These are phyloP conservation scores for Lepiota subincarnata DNA, from an alignment of 768 basidiomycete genomes.

Conservation along the genomic window DNA sequence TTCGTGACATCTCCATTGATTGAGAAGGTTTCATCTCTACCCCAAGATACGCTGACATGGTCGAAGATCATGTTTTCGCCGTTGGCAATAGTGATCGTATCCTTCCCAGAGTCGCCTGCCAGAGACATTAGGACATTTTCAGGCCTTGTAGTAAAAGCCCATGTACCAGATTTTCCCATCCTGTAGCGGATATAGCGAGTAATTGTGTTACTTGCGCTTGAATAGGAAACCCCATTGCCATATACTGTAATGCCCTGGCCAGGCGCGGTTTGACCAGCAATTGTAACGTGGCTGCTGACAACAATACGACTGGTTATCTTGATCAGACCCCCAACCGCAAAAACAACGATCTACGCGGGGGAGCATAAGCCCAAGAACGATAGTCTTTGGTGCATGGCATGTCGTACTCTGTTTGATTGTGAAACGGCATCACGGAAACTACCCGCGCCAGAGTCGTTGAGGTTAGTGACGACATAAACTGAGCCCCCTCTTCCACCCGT, in stretches of 20 bases:
- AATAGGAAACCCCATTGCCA: constrained; percentile 31
- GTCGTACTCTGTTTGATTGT: constrained; percentile 22
- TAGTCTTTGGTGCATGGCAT: not conserved
- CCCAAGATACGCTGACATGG: constrained; percentile 32
- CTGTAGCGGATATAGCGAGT: constrained; percentile 25
- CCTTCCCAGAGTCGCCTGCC: constrained; percentile 29
- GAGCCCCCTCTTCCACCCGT: constrained; percentile 29
- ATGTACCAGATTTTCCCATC: constrained; percentile 27
- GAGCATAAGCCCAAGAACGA: not conserved
- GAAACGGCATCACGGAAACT: constrained; percentile 33
- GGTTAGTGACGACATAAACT: constrained; percentile 31
- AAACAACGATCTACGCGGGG: constrained; percentile 26
- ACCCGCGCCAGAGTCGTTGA: constrained; percentile 30
- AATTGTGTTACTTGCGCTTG: constrained; percentile 26
- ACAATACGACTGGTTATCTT: constrained; percentile 27
- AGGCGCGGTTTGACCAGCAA: constrained; percentile 33
- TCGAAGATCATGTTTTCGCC: constrained; percentile 34
- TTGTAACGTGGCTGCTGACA: constrained; percentile 26
- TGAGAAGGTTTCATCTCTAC: constrained; percentile 31
- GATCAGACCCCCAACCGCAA: constrained; percentile 31
- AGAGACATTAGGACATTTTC: not conserved
- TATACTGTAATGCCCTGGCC: constrained; percentile 35
- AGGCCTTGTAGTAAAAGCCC: not conserved
- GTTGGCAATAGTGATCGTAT: constrained; percentile 30
- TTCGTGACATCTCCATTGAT: constrained; percentile 35